phyloP scores from a whole-genome alignment of 306 rosid species.

The Gastrolobium villosum region DNA sequence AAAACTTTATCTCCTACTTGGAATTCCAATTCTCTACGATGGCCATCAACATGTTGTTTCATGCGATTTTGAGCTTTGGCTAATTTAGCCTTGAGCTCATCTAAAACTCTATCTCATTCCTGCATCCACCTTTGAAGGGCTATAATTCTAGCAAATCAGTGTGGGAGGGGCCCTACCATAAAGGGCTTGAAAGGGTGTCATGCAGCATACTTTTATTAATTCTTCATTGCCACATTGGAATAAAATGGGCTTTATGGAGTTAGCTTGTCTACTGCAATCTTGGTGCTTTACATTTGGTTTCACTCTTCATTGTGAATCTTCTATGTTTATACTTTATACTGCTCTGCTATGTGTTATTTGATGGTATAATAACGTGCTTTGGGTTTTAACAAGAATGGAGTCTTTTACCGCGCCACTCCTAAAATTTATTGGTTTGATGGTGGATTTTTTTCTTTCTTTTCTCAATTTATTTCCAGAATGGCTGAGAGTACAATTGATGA shows the following conservation, averaged over 20 bases:
- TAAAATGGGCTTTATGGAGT: not conserved
- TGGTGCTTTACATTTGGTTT: conserved; percentile 16
- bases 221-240: conserved; percentile 2
- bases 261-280: conserved; percentile 20
- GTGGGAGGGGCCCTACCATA: too few species aligned
- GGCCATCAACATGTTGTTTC: too few species aligned
- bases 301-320: not conserved
- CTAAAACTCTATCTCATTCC: too few species aligned
- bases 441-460: not conserved
- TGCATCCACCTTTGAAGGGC: too few species aligned
- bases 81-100: too few species aligned
- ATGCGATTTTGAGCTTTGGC: too few species aligned
- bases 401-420: not conserved
- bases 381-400: conserved; percentile 32
- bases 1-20: too few species aligned
- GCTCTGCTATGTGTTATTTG: conserved; percentile 22
- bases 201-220: not conserved
- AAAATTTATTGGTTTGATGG: conserved; percentile 16
- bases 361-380: conserved; percentile 23
- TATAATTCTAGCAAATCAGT: too few species aligned
- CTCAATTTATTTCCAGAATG: conserved; percentile 49
- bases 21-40: too few species aligned
- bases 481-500: conserved; percentile 53
- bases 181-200: too few species aligned
- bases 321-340: conserved; percentile 11